These are phyloP conservation scores for Colletotrichum aenigma DNA, from an alignment of 2,329 filamentous ascomycete genomes.

Conservation along the genomic window DNA sequence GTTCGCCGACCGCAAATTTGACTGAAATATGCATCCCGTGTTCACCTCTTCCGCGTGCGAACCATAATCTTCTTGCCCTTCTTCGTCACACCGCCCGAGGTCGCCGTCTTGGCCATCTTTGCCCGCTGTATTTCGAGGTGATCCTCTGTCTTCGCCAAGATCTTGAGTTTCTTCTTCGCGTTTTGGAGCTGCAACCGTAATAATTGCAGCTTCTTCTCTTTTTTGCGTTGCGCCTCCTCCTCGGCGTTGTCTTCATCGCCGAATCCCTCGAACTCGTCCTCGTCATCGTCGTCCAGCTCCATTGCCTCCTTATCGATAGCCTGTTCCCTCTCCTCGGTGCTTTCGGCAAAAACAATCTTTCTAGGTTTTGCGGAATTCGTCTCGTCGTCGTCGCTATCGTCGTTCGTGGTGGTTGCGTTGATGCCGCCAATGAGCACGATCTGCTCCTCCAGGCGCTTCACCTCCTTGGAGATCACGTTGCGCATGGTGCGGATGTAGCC, in stretches of 20 bases:
- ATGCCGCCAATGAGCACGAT: constrained; percentile 46
- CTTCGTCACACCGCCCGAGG: constrained; percentile 63
- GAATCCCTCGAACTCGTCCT: constrained; percentile 26
- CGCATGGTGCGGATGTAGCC: constrained; percentile 68
- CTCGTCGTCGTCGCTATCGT: constrained; percentile 36
- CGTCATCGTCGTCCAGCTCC: constrained; percentile 27
- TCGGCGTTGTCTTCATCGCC: constrained; percentile 23
- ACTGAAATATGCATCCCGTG: background rate
- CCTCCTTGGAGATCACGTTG: constrained; percentile 64
- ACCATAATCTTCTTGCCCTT: constrained; percentile 67
- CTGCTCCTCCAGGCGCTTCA: constrained; percentile 58
- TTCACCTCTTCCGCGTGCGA: constrained; percentile 62
- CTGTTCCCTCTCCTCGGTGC: constrained; percentile 38
- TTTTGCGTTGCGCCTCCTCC: constrained; percentile 39
- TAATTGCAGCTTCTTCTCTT: constrained; percentile 46
- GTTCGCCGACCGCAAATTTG: constrained; percentile 1
- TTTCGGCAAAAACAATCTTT: constrained; percentile 59
- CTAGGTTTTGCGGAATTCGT: constrained; percentile 34
- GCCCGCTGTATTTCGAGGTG: constrained; percentile 63
- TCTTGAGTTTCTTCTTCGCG: constrained; percentile 58
- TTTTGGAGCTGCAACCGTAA: constrained; percentile 53
- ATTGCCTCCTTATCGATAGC: constrained; percentile 31
- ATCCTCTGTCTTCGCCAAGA: constrained; percentile 59
- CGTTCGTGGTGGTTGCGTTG: constrained; percentile 37
- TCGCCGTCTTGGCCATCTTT: constrained; percentile 69